Conservation (phyloP, 176 grass and related monocot species). For the Poa annua region DNA sequence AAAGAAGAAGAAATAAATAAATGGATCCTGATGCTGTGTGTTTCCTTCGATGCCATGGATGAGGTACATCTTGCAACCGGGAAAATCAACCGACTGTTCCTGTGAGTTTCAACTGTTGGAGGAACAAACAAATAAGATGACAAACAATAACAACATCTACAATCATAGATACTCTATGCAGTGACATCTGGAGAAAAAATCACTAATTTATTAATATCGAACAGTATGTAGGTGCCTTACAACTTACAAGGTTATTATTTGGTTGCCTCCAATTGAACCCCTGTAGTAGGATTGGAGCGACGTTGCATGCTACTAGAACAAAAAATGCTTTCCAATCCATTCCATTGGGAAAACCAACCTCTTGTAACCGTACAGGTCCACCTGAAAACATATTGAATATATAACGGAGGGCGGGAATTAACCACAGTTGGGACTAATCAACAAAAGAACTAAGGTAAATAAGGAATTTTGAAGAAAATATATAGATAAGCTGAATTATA, state of each 20-base stretch:
- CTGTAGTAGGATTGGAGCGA: slow-evolving; percentile 62
- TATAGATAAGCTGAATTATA: too few species aligned
- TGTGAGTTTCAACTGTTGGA: neutral
- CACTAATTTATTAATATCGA: neutral
- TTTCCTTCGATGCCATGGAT: neutral
- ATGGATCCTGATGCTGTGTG: neutral
- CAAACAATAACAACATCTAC: neutral
- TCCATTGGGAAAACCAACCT: slow-evolving; percentile 52
- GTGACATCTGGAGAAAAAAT: neutral
- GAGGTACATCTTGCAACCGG: neutral
- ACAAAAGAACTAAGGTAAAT: too few species aligned
- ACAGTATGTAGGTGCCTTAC: slow-evolving; percentile 41
- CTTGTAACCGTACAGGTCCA: slow-evolving; percentile 73
- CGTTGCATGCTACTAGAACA: slow-evolving; percentile 71
- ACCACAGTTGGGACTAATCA: too few species aligned
- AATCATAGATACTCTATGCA: neutral
- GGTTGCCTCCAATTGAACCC: slow-evolving; percentile 72
- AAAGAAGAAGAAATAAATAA: too few species aligned
- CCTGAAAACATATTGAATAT: slow-evolving; percentile 35
- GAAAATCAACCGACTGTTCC: neutral
- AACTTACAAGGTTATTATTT: slow-evolving; percentile 69
- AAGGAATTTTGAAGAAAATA: too few species aligned
- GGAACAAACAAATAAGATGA: neutral
- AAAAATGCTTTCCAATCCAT: slow-evolving; percentile 82
- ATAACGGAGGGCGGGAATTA: neutral